Percentiles rank a stretch among this genome's conserved stretches.
Conservation (phyloP, 2,329 filamentous ascomycete genomes). For the Teratosphaeria pseudoeucalypti region DNA sequence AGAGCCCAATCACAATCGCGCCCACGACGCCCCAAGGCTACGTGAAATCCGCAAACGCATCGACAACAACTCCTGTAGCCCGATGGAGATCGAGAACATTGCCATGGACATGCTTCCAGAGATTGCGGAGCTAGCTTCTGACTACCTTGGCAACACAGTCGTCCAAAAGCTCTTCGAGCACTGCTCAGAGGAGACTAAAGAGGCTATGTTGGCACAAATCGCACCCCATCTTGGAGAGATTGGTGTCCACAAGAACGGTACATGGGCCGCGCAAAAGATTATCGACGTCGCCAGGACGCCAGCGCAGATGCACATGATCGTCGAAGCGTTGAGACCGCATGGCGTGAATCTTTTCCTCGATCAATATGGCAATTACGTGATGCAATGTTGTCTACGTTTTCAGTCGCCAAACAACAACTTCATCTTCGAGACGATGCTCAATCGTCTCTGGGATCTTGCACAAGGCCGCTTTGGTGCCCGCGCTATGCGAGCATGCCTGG, state of each 20-base stretch:
- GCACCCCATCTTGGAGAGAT: slow-evolving; percentile 90
- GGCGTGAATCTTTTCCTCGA: slow-evolving; percentile 88
- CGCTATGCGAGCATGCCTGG: slow-evolving; percentile 91
- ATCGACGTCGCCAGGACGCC: slow-evolving; percentile 89
- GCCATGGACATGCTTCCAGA: slow-evolving; percentile 92
- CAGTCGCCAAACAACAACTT: slow-evolving; percentile 83
- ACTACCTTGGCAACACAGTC: slow-evolving; percentile 98
- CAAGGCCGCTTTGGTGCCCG: slow-evolving; percentile 91
- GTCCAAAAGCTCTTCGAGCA: slow-evolving; percentile 97
- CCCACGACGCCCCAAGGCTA: slow-evolving; percentile 88
- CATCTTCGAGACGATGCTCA: slow-evolving; percentile 96
- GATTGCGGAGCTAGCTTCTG: slow-evolving; percentile 85
- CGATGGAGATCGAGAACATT: slow-evolving; percentile 82
- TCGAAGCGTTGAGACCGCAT: slow-evolving; percentile 74
- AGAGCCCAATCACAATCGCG: slow-evolving; percentile 77
- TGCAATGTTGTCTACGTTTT: slow-evolving; percentile 93
- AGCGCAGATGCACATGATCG: slow-evolving; percentile 72
- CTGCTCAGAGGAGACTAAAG: slow-evolving; percentile 81
- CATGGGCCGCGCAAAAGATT: slow-evolving; percentile 98
- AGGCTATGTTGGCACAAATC: slow-evolving; percentile 82
- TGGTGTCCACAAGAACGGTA: slow-evolving; percentile 97
- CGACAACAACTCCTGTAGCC: slow-evolving; percentile 81
- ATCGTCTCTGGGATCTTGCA: slow-evolving; percentile 82
- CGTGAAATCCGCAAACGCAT: slow-evolving; percentile 95
- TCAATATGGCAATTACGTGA: slow-evolving; percentile 96